Conservation (phyloP, 495 filamentous ascomycete genomes). For the Aspergillus panamensis region DNA sequence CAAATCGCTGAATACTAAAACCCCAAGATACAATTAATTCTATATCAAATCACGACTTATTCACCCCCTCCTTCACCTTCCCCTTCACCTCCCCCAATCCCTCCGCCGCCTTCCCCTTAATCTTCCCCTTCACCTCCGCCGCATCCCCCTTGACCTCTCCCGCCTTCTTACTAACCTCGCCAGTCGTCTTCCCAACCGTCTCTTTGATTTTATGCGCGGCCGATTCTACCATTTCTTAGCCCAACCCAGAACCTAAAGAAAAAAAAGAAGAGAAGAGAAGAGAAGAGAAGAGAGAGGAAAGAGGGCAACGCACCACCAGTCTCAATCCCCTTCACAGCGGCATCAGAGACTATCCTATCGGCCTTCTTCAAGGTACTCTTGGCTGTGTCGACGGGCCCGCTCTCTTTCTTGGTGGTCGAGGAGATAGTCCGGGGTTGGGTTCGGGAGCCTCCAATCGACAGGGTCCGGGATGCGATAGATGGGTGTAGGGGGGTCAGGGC, state of each 20-base stretch:
- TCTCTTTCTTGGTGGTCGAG: constrained; percentile 28
- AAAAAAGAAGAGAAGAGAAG: neutral
- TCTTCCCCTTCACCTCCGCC: constrained; percentile 38
- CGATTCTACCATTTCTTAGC: constrained; percentile 38
- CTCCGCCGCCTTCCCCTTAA: constrained; percentile 42
- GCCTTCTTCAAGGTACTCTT: constrained; percentile 57
- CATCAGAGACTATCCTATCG: constrained; percentile 52
- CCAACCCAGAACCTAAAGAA: neutral
- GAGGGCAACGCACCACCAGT: constrained; percentile 46
- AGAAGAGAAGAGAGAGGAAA: neutral
- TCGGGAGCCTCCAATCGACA: constrained; percentile 12
- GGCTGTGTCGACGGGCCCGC: constrained; percentile 44
- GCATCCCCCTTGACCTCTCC: constrained; percentile 35
- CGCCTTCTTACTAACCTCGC: constrained; percentile 35
- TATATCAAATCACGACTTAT: constrained; percentile 5
- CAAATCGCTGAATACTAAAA: no score
- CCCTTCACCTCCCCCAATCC: constrained; percentile 34
- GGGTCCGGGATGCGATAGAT: constrained; percentile 6
- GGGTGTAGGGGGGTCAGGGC: constrained; percentile 23
- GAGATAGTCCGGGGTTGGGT: no score
- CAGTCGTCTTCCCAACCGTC: constrained; percentile 29
- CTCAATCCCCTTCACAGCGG: constrained; percentile 59
- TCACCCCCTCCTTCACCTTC: constrained; percentile 16
- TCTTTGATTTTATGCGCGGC: constrained; percentile 42
- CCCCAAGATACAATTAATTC: no score